Percentiles rank a stretch among this genome's conserved stretches.
phyloP scores from a whole-genome alignment of 257 asterid genomes.

The Ilex aquifolium region DNA sequence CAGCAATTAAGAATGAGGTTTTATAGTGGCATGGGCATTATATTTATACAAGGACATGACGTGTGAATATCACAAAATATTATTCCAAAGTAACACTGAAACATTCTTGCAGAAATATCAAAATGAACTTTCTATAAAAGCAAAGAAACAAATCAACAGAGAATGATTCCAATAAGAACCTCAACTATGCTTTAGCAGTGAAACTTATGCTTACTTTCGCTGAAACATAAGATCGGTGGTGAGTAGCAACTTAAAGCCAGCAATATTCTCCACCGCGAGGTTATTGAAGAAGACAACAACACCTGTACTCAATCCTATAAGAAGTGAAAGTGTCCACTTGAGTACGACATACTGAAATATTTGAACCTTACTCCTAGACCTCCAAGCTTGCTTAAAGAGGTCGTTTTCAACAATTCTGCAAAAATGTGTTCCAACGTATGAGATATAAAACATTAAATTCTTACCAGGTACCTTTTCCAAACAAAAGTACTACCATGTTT shows the following conservation, averaged over 20 bases:
- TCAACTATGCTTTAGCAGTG: too few species aligned
- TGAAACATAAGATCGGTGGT: constrained; percentile 56
- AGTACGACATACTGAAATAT: constrained; percentile 75
- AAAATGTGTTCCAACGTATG: constrained; percentile 8
- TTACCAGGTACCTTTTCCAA: too few species aligned
- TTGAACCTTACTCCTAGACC: constrained; percentile 70
- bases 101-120: too few species aligned
- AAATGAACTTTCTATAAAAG: too few species aligned
- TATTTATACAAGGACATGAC: too few species aligned
- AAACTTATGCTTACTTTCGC: constrained; percentile 41
- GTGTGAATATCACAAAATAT: too few species aligned
- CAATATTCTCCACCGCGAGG: constrained; percentile 86
- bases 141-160: too few species aligned
- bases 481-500: too few species aligned
- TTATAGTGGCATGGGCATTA: too few species aligned
- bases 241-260: constrained; percentile 76
- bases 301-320: constrained; percentile 74
- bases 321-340: constrained; percentile 93
- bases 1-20: too few species aligned
- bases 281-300: constrained; percentile 80
- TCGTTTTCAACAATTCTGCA: constrained; percentile 90
- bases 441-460: not conserved
- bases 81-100: too few species aligned
- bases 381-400: constrained; percentile 92
- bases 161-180: too few species aligned